Conservation (phyloP, 352 stramenopile species). For the Thalassiosira livingstoniorum region DNA sequence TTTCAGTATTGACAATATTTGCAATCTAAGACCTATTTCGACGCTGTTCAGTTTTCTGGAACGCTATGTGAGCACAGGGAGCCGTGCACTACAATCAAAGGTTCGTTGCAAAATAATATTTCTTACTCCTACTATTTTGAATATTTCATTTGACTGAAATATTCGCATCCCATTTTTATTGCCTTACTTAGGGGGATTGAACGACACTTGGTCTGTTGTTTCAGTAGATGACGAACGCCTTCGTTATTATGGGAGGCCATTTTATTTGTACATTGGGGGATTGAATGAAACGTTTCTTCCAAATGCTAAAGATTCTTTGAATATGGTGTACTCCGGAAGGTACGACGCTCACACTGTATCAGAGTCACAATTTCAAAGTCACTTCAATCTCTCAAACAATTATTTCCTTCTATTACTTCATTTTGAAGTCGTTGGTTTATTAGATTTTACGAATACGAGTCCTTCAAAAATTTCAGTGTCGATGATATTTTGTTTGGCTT, state of each 20-base stretch:
- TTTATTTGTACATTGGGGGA: background rate
- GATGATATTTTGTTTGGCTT: background rate
- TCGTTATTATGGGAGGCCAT: background rate
- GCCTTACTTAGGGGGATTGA: background rate
- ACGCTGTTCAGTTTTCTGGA: slow-evolving; percentile 10
- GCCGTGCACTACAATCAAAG: slow-evolving; percentile 13
- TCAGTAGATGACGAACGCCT: background rate
- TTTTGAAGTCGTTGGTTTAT: slow-evolving; percentile 4
- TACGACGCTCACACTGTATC: background rate
- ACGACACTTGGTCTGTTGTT: background rate
- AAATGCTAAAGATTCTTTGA: background rate
- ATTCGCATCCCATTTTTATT: background rate
- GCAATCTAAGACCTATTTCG: background rate
- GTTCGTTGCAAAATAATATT: background rate
- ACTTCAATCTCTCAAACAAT: background rate
- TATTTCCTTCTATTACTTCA: slow-evolving; percentile 4
- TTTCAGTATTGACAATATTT: background rate
- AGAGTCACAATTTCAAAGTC: background rate
- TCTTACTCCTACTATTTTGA: background rate
- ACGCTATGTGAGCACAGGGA: slow-evolving; percentile 17
- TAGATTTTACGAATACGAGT: background rate
- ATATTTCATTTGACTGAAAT: background rate
- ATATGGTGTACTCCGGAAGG: slow-evolving; percentile 2
- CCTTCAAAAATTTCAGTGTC: background rate
- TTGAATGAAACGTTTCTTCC: background rate